These are phyloP conservation scores for Themeda triandra DNA, from an alignment of 176 grass and related monocot genomes.

Conservation along the genomic window DNA sequence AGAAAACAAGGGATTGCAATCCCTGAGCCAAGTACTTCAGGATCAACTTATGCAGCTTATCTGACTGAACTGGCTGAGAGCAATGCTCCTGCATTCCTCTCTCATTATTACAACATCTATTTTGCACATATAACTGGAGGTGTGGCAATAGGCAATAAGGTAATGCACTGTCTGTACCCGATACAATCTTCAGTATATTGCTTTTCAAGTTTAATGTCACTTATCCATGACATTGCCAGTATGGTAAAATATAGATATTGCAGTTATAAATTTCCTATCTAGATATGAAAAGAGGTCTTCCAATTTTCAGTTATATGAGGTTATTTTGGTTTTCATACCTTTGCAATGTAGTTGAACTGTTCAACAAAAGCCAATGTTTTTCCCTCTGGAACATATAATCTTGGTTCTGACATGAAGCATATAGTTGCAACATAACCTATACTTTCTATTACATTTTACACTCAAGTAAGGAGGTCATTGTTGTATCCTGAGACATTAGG, in stretches of 20 bases:
- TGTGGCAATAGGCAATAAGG: conserved; percentile 70
- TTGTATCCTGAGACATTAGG: not conserved
- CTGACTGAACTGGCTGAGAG: conserved; percentile 64
- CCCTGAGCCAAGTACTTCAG: conserved; percentile 60
- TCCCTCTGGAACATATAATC: not conserved
- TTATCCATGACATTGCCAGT: not conserved
- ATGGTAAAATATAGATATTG: not conserved
- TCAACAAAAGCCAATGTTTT: not conserved
- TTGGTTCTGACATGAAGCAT: not conserved
- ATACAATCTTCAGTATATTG: not conserved
- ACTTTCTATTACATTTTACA: not conserved
- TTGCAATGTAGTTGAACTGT: not conserved
- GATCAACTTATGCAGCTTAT: conserved; percentile 78
- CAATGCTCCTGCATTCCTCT: conserved; percentile 76
- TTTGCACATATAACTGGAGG: conserved; percentile 87
- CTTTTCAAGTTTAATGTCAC: not conserved
- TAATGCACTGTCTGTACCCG: conserved; percentile 17
- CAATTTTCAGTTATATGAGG: not conserved
- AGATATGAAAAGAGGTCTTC: not conserved
- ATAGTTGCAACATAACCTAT: not conserved
- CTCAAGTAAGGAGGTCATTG: not conserved
- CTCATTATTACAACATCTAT: conserved; percentile 97
- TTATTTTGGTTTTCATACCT: not conserved
- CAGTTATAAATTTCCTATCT: not conserved
- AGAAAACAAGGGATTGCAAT: conserved; percentile 62